phyloP scores from a whole-genome alignment of 208 protist genomes.

The Acanthamoeba divionensis region DNA sequence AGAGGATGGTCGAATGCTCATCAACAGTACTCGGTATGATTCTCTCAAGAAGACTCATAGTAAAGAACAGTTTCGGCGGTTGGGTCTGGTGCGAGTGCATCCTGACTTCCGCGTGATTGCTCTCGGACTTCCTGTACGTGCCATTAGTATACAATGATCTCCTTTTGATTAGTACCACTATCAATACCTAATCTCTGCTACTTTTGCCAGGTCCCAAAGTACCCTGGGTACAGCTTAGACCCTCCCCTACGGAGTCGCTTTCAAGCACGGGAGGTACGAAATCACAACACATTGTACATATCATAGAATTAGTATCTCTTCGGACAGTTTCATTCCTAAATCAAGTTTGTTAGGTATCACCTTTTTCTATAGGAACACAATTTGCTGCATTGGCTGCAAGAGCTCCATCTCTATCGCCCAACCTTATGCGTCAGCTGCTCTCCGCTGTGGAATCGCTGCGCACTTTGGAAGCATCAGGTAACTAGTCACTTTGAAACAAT shows the following conservation, averaged over 20 bases:
- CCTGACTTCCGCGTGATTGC: constrained; percentile 92
- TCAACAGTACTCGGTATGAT: constrained; percentile 88
- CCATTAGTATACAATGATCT: constrained; percentile 67
- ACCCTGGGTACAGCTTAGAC: constrained; percentile 74
- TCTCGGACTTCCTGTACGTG: constrained; percentile 88
- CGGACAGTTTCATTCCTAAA: too few species aligned
- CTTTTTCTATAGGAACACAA: constrained; percentile 17
- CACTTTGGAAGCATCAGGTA: constrained; percentile 9
- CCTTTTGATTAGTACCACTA: neutral
- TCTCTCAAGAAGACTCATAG: constrained; percentile 70
- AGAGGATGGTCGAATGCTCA: constrained; percentile 90
- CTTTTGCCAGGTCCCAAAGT: constrained; percentile 57
- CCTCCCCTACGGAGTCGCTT: constrained; percentile 81
- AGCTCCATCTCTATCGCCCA: neutral
- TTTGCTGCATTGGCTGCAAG: neutral
- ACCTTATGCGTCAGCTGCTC: neutral
- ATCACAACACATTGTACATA: neutral
- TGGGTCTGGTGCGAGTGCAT: constrained; percentile 86
- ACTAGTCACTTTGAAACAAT: too few species aligned
- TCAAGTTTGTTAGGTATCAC: neutral
- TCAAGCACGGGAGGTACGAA: constrained; percentile 67
- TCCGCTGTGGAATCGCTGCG: neutral
- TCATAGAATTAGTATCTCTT: too few species aligned
- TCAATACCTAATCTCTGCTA: too few species aligned
- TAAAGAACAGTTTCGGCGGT: constrained; percentile 66